A percentile compares a stretch with the other conserved stretches of the same genome.
Conservation (phyloP, 768 basidiomycete genomes). For the Lactifluus rugatus region DNA sequence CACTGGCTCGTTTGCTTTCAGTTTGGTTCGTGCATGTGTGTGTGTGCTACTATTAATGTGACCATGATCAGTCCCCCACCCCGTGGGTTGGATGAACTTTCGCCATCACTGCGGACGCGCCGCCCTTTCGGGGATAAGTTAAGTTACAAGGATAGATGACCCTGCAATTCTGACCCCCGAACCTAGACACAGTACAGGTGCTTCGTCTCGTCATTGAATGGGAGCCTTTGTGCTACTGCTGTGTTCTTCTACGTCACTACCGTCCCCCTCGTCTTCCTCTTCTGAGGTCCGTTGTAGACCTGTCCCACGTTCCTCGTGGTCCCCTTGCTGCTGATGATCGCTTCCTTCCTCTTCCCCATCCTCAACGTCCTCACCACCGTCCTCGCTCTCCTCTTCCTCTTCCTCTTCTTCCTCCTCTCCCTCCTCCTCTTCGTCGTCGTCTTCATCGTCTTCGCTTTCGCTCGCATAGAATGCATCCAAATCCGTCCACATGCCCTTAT, state of each 20-base stretch:
- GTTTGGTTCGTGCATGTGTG: background rate
- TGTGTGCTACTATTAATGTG: background rate
- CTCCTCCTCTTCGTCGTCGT: constrained; percentile 21
- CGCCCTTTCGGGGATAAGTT: background rate
- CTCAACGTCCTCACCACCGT: constrained; percentile 18
- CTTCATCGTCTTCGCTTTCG: constrained; percentile 28
- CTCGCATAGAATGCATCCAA: constrained; percentile 62
- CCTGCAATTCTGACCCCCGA: background rate
- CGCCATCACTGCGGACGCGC: no score
- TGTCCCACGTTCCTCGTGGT: constrained; percentile 21
- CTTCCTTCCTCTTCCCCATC: constrained; percentile 19
- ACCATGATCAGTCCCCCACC: no score
- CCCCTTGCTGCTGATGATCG: constrained; percentile 26
- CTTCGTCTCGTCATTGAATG: background rate
- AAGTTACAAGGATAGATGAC: background rate
- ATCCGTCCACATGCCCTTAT: constrained; percentile 43
- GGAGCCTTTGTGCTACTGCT: background rate
- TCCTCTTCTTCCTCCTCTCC: constrained; percentile 24
- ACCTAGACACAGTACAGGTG: background rate
- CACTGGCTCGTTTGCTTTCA: background rate
- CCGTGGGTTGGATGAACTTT: no score
- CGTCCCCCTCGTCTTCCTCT: background rate
- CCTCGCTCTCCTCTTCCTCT: background rate
- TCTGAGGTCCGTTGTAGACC: background rate
- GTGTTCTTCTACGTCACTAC: background rate